Conservation (phyloP, 2,329 filamentous ascomycete species). For the Fusarium nodosum region DNA sequence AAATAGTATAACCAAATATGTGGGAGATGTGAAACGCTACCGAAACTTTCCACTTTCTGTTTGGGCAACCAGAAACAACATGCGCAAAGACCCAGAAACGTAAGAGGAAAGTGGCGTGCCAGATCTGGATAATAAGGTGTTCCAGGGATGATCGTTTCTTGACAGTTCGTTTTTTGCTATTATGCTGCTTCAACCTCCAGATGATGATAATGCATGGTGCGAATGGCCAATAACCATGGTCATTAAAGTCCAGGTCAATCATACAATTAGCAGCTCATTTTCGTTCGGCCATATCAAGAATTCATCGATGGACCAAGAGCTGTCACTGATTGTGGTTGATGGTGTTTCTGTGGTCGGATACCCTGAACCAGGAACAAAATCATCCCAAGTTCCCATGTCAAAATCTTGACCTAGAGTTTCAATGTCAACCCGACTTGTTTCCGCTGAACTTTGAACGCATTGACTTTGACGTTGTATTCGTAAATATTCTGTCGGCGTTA, state of each 20-base stretch:
- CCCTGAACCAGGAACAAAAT: slow-evolving; percentile 16
- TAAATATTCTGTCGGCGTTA: slow-evolving; percentile 60
- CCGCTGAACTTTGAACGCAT: slow-evolving; percentile 3
- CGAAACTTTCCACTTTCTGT: slow-evolving; percentile 43
- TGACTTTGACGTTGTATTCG: slow-evolving; percentile 38
- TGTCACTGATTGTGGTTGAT: slow-evolving; percentile 23
- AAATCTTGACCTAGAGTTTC: slow-evolving; percentile 21
- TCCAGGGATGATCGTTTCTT: background rate
- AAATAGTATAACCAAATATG: slow-evolving; percentile 40
- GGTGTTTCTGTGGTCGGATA: slow-evolving; percentile 23
- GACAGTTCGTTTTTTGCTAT: background rate
- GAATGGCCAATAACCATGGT: background rate
- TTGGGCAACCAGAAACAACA: slow-evolving; percentile 23
- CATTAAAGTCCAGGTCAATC: background rate
- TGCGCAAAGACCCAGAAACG: background rate
- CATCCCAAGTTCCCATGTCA: slow-evolving; percentile 40
- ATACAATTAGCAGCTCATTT: background rate
- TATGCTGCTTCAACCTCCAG: background rate
- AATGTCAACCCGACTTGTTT: slow-evolving; percentile 31
- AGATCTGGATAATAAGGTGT: background rate
- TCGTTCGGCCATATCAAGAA: slow-evolving; percentile 44
- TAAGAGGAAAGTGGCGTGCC: background rate
- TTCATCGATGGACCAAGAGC: slow-evolving; percentile 46
- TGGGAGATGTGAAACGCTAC: slow-evolving; percentile 41
- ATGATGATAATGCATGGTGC: too few relatives aligned